Conservation (phyloP, 805 yeast species). For the Candida easanensis region DNA sequence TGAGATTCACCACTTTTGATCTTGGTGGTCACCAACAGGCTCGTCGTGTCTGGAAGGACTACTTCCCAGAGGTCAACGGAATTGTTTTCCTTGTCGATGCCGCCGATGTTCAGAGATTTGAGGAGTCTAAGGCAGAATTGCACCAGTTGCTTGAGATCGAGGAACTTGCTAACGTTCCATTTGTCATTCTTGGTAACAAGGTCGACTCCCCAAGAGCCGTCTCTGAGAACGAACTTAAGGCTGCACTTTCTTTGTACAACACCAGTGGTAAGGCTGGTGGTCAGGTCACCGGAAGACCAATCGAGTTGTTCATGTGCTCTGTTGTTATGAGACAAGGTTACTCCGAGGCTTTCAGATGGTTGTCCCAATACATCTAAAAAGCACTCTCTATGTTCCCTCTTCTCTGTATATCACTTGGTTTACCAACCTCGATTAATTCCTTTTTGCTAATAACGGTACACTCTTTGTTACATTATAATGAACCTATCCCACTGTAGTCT, state of each 20-base stretch:
- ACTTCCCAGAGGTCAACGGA: conserved; percentile 98
- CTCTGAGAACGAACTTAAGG: conserved; percentile 89
- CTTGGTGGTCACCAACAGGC: conserved; percentile 99
- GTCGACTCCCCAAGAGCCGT: conserved; percentile 94
- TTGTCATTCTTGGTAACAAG: conserved; percentile 92
- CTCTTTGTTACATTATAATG: no score
- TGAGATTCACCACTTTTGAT: conserved; percentile 96
- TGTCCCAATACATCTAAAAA: conserved; percentile 86
- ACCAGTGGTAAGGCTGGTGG: conserved; percentile 89
- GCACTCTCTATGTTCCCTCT: no score
- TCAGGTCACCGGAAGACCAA: conserved; percentile 75
- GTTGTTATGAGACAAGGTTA: conserved; percentile 99
- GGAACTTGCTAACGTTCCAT: conserved; percentile 87
- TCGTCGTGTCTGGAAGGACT: conserved; percentile 98
- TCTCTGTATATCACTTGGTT: not conserved
- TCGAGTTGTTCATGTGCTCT: conserved; percentile 96
- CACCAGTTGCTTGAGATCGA: conserved; percentile 91
- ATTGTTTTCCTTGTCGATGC: conserved; percentile 96
- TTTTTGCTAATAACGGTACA: not conserved
- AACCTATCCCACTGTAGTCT: no score
- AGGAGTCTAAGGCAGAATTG: conserved; percentile 91
- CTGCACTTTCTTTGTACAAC: conserved; percentile 79
- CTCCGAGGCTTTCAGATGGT: conserved; percentile 98
- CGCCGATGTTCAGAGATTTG: conserved; percentile 93
- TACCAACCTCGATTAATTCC: not conserved